phyloP scores from a whole-genome alignment of 2,329 filamentous ascomycete species.

The Pseudogymnoascus sp. region DNA sequence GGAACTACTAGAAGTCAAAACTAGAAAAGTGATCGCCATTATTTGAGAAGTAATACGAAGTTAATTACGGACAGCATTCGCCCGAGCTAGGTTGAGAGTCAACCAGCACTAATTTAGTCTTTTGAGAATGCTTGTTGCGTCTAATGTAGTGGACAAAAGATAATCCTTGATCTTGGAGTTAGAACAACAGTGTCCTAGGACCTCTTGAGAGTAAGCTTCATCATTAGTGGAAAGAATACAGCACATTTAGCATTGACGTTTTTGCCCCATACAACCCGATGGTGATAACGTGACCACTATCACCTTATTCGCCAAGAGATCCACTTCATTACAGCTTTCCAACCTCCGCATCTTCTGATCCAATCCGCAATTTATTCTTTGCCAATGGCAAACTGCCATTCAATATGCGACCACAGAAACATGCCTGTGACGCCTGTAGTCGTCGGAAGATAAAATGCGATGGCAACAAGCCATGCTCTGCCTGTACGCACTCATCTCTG shows the following conservation, averaged over 20 bases:
- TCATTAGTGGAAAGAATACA: neutral
- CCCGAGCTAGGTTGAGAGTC: neutral
- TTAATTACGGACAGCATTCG: neutral
- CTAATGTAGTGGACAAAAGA: neutral
- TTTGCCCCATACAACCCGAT: neutral
- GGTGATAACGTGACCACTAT: neutral
- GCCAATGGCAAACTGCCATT: neutral
- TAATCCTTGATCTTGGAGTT: neutral
- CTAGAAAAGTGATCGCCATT: neutral
- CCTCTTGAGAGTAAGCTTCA: neutral
- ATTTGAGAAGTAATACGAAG: neutral
- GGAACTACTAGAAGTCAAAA: neutral
- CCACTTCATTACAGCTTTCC: neutral
- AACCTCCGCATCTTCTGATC: neutral
- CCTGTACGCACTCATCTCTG: neutral
- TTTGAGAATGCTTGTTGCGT: neutral
- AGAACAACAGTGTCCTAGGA: neutral
- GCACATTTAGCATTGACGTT: neutral
- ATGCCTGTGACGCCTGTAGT: constrained; percentile 16
- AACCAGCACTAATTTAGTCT: neutral
- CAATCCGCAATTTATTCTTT: constrained; percentile 3
- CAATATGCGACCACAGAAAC: constrained; percentile 14
- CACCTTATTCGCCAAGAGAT: neutral
- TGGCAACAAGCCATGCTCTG: constrained; percentile 13
- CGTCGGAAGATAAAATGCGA: constrained; percentile 15